A percentile compares a stretch with the other conserved stretches of the same genome.
Conservation (phyloP, 805 yeast genomes). For the Yarrowia porcina region DNA sequence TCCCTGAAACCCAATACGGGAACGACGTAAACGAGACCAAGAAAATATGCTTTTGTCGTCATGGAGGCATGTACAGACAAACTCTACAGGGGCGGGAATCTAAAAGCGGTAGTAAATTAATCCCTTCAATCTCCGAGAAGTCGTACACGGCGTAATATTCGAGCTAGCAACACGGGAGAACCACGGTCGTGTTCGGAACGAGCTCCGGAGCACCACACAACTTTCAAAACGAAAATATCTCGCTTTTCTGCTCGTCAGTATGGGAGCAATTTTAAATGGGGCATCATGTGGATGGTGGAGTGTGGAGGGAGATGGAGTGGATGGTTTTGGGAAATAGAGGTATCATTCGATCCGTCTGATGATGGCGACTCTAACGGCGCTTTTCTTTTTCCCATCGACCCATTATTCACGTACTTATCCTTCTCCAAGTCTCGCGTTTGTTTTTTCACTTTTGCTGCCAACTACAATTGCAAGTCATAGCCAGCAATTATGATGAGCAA, state of each 20-base stretch:
- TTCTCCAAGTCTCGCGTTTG: neutral
- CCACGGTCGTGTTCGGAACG: neutral
- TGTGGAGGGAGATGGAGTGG: too few species aligned
- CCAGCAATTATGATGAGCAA: neutral
- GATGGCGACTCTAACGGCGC: neutral
- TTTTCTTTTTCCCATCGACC: neutral
- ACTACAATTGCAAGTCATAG: too few species aligned
- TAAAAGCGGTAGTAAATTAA: slow-evolving; percentile 10
- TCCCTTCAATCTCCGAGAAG: neutral
- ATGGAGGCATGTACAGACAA: slow-evolving; percentile 2
- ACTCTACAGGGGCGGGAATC: slow-evolving; percentile 18
- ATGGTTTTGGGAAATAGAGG: too few species aligned
- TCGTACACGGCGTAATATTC: neutral
- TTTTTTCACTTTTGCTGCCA: too few species aligned
- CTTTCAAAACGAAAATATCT: neutral
- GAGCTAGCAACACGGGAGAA: too few species aligned
- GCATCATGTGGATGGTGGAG: too few species aligned
- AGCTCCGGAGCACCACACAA: neutral
- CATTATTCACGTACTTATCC: too few species aligned
- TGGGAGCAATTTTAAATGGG: slow-evolving; percentile 1
- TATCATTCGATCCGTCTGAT: neutral
- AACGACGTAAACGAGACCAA: slow-evolving; percentile 5
- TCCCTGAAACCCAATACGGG: neutral
- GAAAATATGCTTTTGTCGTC: neutral
- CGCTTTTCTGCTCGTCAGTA: neutral